Evolutionary conservation across 225 moss, liverwort and hornwort genomes (phyloP), one percentile per base, ranked within the genome.

Genomic region (Lunularia cruciata): DNA sequence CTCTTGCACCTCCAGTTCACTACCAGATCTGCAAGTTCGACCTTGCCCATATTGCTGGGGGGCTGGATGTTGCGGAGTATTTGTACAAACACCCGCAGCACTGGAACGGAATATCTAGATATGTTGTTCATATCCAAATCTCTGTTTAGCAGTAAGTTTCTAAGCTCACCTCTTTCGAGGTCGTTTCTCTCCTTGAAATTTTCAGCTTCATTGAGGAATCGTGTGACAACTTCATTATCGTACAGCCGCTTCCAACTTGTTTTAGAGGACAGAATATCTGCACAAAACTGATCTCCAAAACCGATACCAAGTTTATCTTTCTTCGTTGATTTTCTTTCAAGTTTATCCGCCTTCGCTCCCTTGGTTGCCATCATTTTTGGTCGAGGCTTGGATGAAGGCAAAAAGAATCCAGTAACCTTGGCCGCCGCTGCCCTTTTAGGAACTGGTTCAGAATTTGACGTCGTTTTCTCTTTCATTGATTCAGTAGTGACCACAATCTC

Each of bases 1-100:
- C 75, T 70, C 74, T 84, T 84, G 67, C 84, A 84, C 47, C 59
- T 77, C 84, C 84, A 84, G 20, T 67, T 68, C 23, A 74, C 73
- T 62, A 80, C 74, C 63, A 84, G 48, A 57, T 74, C 67, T 26
- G 71, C 80, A 27, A 84, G 77, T 56, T 79, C 76, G 18, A 67
- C 53, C 60, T 75, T 84, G 16, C 74, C 75, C 60, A 84, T 56
- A 8, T 55, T 53, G 18, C 43, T 32, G 10, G 79, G 80, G 36
- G 84, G 56, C 8, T 84, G 73, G 46, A 77, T 63, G 18, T 77
- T 77, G 55, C 84, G 76, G 28, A 84, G 57, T 40, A 84, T 73
- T 8, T 60, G 65, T 28, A 80, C 77, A 60, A 84, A 84, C 18
- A 77, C 73, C 8, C 79, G 66, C 40, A 84, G 65, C 48, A 70